Percentiles rank a stretch among this genome's conserved stretches.
phyloP scores from a whole-genome alignment of 2,329 filamentous ascomycete genomes.

The Microdochium paspali region DNA sequence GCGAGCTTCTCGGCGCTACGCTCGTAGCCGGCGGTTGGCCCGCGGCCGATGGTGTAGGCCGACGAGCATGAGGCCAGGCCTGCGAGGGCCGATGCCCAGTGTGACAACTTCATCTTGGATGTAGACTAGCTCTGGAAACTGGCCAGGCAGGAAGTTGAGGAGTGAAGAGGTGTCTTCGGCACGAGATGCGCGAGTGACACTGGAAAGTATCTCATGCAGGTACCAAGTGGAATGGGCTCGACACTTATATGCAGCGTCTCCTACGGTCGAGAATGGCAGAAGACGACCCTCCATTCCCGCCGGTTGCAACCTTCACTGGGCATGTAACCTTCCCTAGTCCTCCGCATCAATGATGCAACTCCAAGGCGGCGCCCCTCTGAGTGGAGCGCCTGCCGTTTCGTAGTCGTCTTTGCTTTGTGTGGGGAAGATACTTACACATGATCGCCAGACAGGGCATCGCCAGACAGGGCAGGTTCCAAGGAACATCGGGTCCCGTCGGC shows the following conservation, averaged over 20 bases:
- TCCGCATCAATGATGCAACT: background rate
- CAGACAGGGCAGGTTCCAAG: background rate
- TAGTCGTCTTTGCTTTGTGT: too few relatives aligned
- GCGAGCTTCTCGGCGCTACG: slow-evolving; percentile 16
- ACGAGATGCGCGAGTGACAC: background rate
- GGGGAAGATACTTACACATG: background rate
- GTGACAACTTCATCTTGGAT: background rate
- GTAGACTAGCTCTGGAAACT: background rate
- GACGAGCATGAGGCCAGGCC: background rate
- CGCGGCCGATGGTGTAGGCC: background rate
- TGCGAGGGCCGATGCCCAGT: background rate
- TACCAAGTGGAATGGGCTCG: background rate
- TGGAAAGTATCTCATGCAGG: background rate
- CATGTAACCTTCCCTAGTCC: too few relatives aligned
- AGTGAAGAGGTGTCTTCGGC: background rate
- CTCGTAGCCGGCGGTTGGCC: slow-evolving; percentile 10
- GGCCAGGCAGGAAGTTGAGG: background rate
- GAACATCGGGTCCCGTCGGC: background rate
- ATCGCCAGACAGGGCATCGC: background rate
- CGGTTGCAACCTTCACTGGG: too few relatives aligned
- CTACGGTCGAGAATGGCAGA: too few relatives aligned
- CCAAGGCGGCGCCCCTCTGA: background rate
- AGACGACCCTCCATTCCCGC: too few relatives aligned
- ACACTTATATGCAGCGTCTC: too few relatives aligned
- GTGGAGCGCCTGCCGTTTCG: background rate